Base-by-base conservation (phyloP, 2,329 filamentous ascomycete species). In the Paramyrothecium sp. region DNA sequence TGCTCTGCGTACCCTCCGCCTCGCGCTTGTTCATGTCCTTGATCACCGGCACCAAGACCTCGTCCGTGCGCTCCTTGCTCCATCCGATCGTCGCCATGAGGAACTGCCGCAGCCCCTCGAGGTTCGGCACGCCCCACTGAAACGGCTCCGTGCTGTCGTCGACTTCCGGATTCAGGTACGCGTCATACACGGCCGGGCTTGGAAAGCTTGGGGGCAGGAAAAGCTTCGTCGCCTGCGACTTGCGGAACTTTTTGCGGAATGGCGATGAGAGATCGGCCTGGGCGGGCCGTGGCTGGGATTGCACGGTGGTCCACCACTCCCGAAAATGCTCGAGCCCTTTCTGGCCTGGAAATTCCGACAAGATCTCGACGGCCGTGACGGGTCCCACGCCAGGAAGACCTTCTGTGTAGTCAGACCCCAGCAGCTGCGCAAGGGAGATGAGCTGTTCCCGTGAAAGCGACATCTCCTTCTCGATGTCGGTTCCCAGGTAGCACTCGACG, bases 401-500 rank as follows among this genome's bases (percentile, higher is more conserved):
- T 67, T 98, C 91, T 0, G 94, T 97, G 71, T 99, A 99, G 74
- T 99, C 95, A 10, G 89, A 94, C 0, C 95, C 95, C 0, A 99
- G 83, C 0, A 99, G 81, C 68, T 98, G 93, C 0, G 95, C 95
- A 58, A 98, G 85, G 19, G 89, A 84, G 60, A 99, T 97, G 54
- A 99, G 86, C 67, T 94, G 91, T 55, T 89, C 82, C n/a, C 94
- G 86, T 3, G 91, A 89, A 0, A 99, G 84, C 0, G 90, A 91
- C 60, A 97, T 89, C 66, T 99, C 96, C 65, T 90, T 90, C 67
- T 96, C 91, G 0, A 99, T 80, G 67, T 99, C 95, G 0, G 79
- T 80, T 2, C 87, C 78, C 11, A 99, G 83, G 70, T 98, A 99
- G 75, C 95, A 98, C 75, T 99, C 95, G 47, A 99, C 95, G 66